These are phyloP conservation scores for Haberlea rhodopensis DNA, from an alignment of 257 asterid genomes.

Conservation along the genomic window DNA sequence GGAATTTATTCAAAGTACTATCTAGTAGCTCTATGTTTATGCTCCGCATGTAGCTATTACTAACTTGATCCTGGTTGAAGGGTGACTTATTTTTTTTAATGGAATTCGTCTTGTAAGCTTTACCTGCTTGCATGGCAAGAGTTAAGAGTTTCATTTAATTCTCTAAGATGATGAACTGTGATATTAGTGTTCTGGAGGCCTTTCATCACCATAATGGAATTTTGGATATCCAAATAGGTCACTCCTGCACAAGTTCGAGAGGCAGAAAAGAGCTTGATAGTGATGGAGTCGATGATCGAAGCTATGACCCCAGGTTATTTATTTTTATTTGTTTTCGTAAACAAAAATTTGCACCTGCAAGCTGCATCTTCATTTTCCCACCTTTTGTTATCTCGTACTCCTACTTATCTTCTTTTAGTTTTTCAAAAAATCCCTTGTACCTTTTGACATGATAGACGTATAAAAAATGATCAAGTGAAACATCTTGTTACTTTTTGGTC, in stretches of 20 bases:
- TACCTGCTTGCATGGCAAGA: background rate
- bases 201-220: constrained; percentile 20
- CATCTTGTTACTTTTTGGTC: constrained; percentile 10
- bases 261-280: constrained; percentile 75
- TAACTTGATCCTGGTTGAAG: too few species aligned
- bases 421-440: background rate
- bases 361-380: constrained; percentile 17
- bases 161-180: constrained; percentile 11
- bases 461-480: too few species aligned
- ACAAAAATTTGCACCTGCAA: background rate
- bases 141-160: constrained; percentile 18
- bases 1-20: too few species aligned
- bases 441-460: constrained; percentile 1
- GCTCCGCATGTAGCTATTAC: background rate
- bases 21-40: too few species aligned
- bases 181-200: constrained; percentile 16
- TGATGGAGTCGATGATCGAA: constrained; percentile 97
- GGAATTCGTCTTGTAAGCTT: background rate
- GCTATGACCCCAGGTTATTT: constrained; percentile 84
- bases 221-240: constrained; percentile 50
- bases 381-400: constrained; percentile 7
- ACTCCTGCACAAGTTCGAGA: constrained; percentile 99
- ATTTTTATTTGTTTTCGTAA: constrained; percentile 3
- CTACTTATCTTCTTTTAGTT: background rate
- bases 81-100: background rate